These are phyloP conservation scores for Lignosus rhinocerotis DNA, from an alignment of 1,284 basidiomycete genomes.

Conservation along the genomic window DNA sequence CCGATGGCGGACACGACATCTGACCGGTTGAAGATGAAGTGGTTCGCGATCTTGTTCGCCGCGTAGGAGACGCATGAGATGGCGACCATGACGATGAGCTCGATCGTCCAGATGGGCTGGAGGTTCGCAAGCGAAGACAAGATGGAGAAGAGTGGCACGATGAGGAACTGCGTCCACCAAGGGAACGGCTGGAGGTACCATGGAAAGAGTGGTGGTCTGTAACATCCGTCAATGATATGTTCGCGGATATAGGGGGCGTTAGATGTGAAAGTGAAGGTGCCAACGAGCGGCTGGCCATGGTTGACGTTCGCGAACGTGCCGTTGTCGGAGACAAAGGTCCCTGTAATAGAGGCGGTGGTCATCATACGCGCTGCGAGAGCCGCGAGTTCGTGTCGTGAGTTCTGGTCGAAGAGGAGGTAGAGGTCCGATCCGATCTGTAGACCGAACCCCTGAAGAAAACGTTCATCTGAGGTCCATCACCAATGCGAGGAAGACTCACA, in stretches of 20 bases:
- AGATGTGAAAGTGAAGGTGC: slow-evolving; percentile 78
- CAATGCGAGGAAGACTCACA: slow-evolving; percentile 5
- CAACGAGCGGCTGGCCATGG: slow-evolving; percentile 50
- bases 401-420: slow-evolving; percentile 75
- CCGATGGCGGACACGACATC: slow-evolving; percentile 87
- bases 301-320: slow-evolving; percentile 42
- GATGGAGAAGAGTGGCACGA: slow-evolving; percentile 82
- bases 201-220: slow-evolving; percentile 58
- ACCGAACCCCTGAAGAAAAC: slow-evolving; percentile 61
- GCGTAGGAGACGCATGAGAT: slow-evolving; percentile 82
- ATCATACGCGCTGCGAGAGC: slow-evolving; percentile 51
- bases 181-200: slow-evolving; percentile 85
- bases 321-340: slow-evolving; percentile 70
- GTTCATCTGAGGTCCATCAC: neutral
- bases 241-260: slow-evolving; percentile 41
- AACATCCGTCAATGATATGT: slow-evolving; percentile 67
- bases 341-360: slow-evolving; percentile 55
- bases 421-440: slow-evolving; percentile 87
- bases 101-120: slow-evolving; percentile 69
- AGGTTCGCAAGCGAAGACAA: slow-evolving; percentile 75
- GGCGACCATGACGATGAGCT: slow-evolving; percentile 82
- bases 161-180: slow-evolving; percentile 72
- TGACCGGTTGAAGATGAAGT: slow-evolving; percentile 83
- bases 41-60: slow-evolving; percentile 78
- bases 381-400: slow-evolving; percentile 53